These are phyloP conservation scores for Grifola frondosa DNA, from an alignment of 1,284 basidiomycete species.

Conservation along the genomic window DNA sequence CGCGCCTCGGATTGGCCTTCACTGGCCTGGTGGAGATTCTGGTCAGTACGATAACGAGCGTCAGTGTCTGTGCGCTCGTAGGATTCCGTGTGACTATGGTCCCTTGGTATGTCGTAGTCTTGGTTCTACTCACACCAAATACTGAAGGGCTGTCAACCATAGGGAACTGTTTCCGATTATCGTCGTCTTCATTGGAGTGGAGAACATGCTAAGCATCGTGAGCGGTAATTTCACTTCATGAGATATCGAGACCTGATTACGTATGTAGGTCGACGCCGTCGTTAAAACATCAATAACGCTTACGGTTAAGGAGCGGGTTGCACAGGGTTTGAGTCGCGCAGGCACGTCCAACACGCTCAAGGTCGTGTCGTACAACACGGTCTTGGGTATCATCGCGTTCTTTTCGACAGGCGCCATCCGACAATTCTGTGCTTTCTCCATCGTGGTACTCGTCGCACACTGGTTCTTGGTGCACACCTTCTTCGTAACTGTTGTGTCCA, in stretches of 20 bases:
- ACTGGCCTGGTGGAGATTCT: constrained; percentile 90
- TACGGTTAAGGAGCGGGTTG: constrained; percentile 90
- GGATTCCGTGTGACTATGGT: constrained; percentile 87
- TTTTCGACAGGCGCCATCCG: constrained; percentile 82
- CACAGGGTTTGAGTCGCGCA: constrained; percentile 82
- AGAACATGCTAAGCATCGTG: constrained; percentile 96
- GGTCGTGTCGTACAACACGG: constrained; percentile 82
- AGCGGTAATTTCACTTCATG: constrained; percentile 27
- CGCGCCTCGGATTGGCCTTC: constrained; percentile 87
- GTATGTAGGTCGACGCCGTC: constrained; percentile 78
- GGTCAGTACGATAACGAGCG: constrained; percentile 90
- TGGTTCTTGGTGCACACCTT: constrained; percentile 95
- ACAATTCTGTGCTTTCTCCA: constrained; percentile 93
- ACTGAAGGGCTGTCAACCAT: constrained; percentile 2
- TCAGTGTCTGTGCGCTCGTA: constrained; percentile 86
- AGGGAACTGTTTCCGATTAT: constrained; percentile 91
- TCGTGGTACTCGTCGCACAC: constrained; percentile 92
- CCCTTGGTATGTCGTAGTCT: constrained; percentile 63
- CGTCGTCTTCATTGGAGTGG: constrained; percentile 93
- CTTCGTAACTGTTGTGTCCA: constrained; percentile 86
- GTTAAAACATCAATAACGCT: constrained; percentile 87
- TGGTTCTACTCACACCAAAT: constrained; percentile 12
- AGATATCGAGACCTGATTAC: constrained; percentile 3
- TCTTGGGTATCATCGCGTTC: constrained; percentile 78
- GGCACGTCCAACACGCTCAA: constrained; percentile 93